Evolutionary conservation across 176 grass and related monocot species (phyloP).

Genomic region (Musa troglodytarum): DNA sequence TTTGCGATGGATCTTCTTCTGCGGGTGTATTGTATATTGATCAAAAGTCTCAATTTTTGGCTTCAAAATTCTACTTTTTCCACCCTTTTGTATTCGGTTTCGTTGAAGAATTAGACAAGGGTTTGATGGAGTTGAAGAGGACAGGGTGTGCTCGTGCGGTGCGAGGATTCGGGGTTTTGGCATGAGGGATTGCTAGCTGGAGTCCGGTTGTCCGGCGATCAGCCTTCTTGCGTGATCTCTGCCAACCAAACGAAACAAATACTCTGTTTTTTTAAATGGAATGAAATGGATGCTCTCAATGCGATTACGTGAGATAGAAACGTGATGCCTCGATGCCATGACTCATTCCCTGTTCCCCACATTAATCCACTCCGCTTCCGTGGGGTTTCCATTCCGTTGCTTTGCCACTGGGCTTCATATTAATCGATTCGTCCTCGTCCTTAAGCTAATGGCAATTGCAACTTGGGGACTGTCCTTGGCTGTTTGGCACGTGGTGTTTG

Average conservation of each 20-base stretch:
- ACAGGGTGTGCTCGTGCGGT: constrained; percentile 1
- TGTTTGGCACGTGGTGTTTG: not conserved
- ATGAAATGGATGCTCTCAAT: not conserved
- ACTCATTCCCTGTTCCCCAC: constrained; percentile 17
- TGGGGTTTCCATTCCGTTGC: not conserved
- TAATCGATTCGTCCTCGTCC: too few relatives aligned
- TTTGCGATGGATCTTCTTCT: not conserved
- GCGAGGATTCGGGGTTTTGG: constrained; percentile 17
- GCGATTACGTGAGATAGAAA: not conserved
- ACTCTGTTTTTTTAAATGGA: not conserved
- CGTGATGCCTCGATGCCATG: constrained; percentile 16
- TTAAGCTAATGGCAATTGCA: too few relatives aligned
- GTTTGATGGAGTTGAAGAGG: not conserved
- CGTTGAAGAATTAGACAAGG: not conserved
- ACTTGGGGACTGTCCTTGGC: too few relatives aligned
- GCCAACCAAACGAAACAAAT: constrained; percentile 10
- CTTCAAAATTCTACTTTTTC: not conserved
- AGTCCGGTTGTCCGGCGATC: constrained; percentile 27
- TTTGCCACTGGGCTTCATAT: not conserved
- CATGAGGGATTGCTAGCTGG: constrained; percentile 40
- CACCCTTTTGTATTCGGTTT: not conserved
- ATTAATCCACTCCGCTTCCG: not conserved
- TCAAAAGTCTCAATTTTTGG: not conserved
- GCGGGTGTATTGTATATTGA: too few relatives aligned
- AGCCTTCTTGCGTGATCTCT: constrained; percentile 42